Conservation (phyloP, 345 rosid genomes). For the Draba incana region DNA sequence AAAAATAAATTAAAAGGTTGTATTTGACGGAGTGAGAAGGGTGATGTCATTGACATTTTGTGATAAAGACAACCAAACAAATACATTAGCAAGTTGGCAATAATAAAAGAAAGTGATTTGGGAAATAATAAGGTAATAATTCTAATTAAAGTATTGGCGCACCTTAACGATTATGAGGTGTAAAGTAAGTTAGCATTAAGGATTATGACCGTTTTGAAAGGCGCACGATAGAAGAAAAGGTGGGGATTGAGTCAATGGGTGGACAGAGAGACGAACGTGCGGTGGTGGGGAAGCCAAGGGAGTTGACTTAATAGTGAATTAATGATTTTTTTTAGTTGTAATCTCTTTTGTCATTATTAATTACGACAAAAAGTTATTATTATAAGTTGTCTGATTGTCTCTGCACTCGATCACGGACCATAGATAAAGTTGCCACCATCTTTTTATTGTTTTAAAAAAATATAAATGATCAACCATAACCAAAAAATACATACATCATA, state of each 20-base stretch:
- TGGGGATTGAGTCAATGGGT: constrained; percentile 37
- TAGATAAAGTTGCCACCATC: constrained; percentile 36
- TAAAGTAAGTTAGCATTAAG: constrained; percentile 22
- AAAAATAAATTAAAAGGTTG: neutral
- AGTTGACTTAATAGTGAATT: constrained; percentile 41
- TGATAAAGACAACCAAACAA: constrained; percentile 17
- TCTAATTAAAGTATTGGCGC: neutral
- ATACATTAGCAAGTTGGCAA: constrained; percentile 33
- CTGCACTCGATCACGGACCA: constrained; percentile 39
- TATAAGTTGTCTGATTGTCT: constrained; percentile 12
- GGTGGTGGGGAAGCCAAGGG: constrained; percentile 39
- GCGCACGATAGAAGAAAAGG: constrained; percentile 35
- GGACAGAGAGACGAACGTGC: constrained; percentile 44
- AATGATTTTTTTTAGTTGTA: constrained; percentile 17
- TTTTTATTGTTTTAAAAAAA: neutral
- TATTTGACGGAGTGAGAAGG: constrained; percentile 26
- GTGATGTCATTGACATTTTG: constrained; percentile 34
- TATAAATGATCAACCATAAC: too few relatives aligned
- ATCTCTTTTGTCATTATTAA: constrained; percentile 31
- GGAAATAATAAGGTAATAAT: constrained; percentile 28
- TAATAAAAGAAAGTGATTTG: constrained; percentile 27
- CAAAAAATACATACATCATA: too few relatives aligned
- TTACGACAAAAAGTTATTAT: constrained; percentile 31
- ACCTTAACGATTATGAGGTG: constrained; percentile 23
- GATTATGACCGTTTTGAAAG: neutral